Evolutionary conservation across 371 early-diverging fungal species (phyloP), one percentile per base, ranked within the genome.

Genomic region (Synchytrium microbalum): DNA sequence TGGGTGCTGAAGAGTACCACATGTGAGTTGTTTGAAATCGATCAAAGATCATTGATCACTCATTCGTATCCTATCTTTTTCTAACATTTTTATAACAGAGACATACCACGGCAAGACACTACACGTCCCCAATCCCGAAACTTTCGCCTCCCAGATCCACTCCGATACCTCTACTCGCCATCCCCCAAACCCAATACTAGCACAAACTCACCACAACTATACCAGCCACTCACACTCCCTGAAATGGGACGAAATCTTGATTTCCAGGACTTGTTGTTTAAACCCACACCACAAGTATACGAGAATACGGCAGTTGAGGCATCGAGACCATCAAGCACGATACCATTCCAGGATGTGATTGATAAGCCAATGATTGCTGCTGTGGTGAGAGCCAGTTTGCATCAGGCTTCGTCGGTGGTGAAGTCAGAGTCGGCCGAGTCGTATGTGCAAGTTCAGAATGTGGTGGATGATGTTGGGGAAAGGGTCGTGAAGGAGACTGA

Each of bases 401-500:
- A 19, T 38, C 46, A 38, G 46, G 10, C 5, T 5, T 19, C 5
- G 46, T 19, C 46, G 5, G 5, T 38, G 46, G 10, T 10, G 19
- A 38, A 38, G 46, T 10, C 46, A 38, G 19, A 5, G 5, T 5
- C 46, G 46, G 5, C 46, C 5, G 46, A 38, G 10, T 10, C 46
- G 46, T 38, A 10, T 38, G 5, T 38, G 5, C 10, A 38, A 38
- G 19, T 38, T 5, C 19, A n/a, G n/a, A n/a, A n/a, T n/a, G n/a
- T n/a, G n/a, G n/a, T n/a, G n/a, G n/a, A n/a, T n/a, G n/a, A n/a
- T n/a, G n/a, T n/a, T n/a, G n/a, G n/a, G n/a, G n/a, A n/a, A n/a
- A n/a, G n/a, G n/a, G 63, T 32, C 13, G 32, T 62, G 25, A 67
- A 66, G 51, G 56, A 54, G 31, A 46, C 65, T 2, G 67, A 53